Conservation (phyloP, 345 rosid genomes). For the Iberis pinnata region DNA sequence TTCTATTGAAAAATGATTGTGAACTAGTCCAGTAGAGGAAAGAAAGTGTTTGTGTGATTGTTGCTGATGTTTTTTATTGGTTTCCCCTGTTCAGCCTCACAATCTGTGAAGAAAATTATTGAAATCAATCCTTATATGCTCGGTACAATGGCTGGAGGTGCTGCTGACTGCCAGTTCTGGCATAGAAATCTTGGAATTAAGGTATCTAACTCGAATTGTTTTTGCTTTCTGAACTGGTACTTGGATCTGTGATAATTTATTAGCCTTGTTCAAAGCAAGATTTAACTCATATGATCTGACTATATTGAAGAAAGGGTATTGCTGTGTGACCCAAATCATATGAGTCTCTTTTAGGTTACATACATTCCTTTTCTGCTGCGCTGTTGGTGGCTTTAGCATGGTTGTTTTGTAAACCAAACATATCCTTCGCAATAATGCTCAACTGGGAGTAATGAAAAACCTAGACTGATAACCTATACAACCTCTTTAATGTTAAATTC, state of each 20-base stretch:
- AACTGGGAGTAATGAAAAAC: too few relatives aligned
- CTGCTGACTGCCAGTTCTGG: slow-evolving; percentile 97
- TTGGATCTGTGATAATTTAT: not conserved
- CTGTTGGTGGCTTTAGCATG: too few relatives aligned
- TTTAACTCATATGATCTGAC: too few relatives aligned
- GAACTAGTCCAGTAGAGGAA: slow-evolving; percentile 4
- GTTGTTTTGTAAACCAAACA: too few relatives aligned
- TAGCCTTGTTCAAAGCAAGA: not conserved
- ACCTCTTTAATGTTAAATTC: not conserved
- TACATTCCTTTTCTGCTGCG: too few relatives aligned
- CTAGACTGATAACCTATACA: slow-evolving; percentile 1
- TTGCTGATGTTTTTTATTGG: slow-evolving; percentile 11
- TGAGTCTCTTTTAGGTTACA: too few relatives aligned
- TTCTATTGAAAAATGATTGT: slow-evolving; percentile 1
- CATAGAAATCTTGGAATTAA: slow-evolving; percentile 89
- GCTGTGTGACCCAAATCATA: too few relatives aligned
- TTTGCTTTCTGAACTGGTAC: not conserved
- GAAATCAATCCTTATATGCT: slow-evolving; percentile 94
- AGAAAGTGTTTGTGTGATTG: not conserved
- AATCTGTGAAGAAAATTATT: slow-evolving; percentile 86
- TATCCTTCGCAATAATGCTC: too few relatives aligned
- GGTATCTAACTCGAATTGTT: slow-evolving; percentile 33
- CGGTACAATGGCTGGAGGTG: slow-evolving; percentile 98
- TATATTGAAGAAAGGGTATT: too few relatives aligned
- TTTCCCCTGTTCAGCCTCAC: slow-evolving; percentile 50